Evolutionary conservation across 106 monocot species (phyloP), one percentile per base, ranked within the genome.

Genomic region (Phalaenopsis equestris): DNA sequence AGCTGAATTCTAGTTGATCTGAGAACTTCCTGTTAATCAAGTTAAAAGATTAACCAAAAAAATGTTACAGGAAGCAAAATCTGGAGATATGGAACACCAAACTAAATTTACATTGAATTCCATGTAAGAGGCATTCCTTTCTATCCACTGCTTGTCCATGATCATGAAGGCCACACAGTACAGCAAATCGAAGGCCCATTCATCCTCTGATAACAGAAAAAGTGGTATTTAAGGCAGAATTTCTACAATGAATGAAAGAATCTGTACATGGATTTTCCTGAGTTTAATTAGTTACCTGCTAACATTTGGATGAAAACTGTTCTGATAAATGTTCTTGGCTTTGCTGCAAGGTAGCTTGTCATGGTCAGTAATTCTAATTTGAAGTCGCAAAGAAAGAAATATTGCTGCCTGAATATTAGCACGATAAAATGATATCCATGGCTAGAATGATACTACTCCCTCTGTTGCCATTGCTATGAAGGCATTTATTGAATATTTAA

Each of bases 291-390:
- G 74, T 81, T 67, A 95, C 95, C 92, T 89, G 92, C 86, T 65
- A 96, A 82, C 91, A 96, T 96, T 83, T 96, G 95, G 78, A 93
- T 86, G 80, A 96, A 96, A 76, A 93, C 91, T 67, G 95, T 81
- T 86, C 91, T 83, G 15, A 93, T 81, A 82, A 96, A 93, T 56
- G 83, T 93, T 85, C 91, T 93, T 49, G 90, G 81, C 78, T 92
- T 95, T 49, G 85, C 95, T 90, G 90, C 85, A 86, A 19, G n/a
- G 52, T 2, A 52, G 52, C 52, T 45, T 45, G 43, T 6, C 3
- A 2, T 52, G 10, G 2, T 11, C 14, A 15, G 52, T 52, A 52
- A 52, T 52, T 52, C 12, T 52, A 10, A 52, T 10, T 14, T 11
- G n/a, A 21, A 61, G 61, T 61, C n/a, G 56, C 3, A n/a, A n/a